Conservation (phyloP, 192 early-diverging fungal genomes). For the Dispira simplex region DNA sequence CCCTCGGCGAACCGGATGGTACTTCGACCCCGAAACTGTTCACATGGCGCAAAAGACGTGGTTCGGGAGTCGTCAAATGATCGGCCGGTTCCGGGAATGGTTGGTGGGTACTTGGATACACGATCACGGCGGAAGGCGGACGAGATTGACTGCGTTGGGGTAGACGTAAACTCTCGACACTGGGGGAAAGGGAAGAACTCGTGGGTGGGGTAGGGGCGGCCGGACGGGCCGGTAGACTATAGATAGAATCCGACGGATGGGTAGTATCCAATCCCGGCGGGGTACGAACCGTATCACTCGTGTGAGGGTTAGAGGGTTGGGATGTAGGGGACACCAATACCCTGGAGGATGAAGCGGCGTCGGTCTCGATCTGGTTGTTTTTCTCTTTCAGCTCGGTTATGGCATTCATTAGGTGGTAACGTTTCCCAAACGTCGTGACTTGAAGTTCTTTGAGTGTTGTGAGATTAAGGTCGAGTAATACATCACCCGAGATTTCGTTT, state of each 20-base stretch:
- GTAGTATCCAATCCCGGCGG: neutral
- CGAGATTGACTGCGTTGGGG: constrained; percentile 14
- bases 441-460: constrained; percentile 49
- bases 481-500: constrained; percentile 48
- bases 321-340: constrained; percentile 6
- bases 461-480: constrained; percentile 42
- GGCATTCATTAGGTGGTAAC: constrained; percentile 46
- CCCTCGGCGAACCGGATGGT: too few species aligned
- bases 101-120: neutral
- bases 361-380: constrained; percentile 11
- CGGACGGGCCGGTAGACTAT: constrained; percentile 13
- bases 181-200: too few species aligned
- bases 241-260: constrained; percentile 4
- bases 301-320: neutral
- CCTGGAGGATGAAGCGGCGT: neutral
- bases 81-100: too few species aligned
- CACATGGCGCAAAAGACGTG: neutral
- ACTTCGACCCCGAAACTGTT: constrained; percentile 8
- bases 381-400: constrained; percentile 36
- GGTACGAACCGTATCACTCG: too few species aligned
- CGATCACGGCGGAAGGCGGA: constrained; percentile 9
- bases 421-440: constrained; percentile 42
- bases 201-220: constrained; percentile 3
- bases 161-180: neutral
- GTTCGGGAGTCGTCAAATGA: too few species aligned